Evolutionary conservation across 495 filamentous ascomycete species (phyloP), one percentile per base, ranked within the genome.

Genomic region (Neurospora sp.): DNA sequence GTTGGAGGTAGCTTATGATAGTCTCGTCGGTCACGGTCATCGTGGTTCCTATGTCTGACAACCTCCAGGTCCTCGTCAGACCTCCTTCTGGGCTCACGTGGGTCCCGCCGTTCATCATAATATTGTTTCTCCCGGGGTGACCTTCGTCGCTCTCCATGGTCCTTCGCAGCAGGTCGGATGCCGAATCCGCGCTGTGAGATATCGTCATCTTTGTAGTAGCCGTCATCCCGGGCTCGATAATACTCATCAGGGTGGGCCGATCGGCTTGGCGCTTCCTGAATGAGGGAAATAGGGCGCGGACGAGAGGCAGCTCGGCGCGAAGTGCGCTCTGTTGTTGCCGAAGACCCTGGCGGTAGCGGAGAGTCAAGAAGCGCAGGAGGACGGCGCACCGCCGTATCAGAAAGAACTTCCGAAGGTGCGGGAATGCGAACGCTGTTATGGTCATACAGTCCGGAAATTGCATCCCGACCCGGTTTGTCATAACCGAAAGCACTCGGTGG

Each of bases 401-500:
- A 74, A 6, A 83, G 83, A 0, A 77, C 82, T 2, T 80, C 66
- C 16, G 81, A 79, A 12, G 82, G 84, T 7, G 83, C 76, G 35
- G 86, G 83, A 83, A 84, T 84, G 48, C 84, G 83, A 12, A 82
- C 74, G 0, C 81, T 78, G 4, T 83, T 81, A 9, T 81, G 83
- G 44, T 88, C 85, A 74, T 86, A 85, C 4, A 82, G 77, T 2
- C 83, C 83, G 18, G 77, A 78, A 8, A 82, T 78, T 27, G 81
- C 75, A 16, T 78, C 72, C 27, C 83, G 80, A 66, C 81, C 82
- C 16, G 91, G 77, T 71, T 86, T 90, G 38, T 92, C 91, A 73
- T 92, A 84, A 0, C 89, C 90, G 81, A 88, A 83, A 4, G 87
- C 87, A 12, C 89, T 85, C 11, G 89, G 89, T 4, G 90, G 89